phyloP scores from a whole-genome alignment of 805 yeast genomes.

The Phaffomyces antillensis region DNA sequence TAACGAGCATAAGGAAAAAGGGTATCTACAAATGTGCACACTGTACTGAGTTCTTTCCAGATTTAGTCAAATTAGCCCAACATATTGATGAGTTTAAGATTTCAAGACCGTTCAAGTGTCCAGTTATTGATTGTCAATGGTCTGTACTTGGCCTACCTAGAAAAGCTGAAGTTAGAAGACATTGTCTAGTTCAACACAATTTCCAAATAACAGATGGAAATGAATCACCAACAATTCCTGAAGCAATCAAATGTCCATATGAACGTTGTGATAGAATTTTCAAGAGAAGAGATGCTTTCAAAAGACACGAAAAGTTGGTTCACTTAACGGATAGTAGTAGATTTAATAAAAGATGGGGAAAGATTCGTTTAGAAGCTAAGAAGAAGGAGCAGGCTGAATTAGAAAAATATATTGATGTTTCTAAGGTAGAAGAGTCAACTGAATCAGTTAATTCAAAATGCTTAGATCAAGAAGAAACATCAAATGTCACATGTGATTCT shows the following conservation, averaged over 20 bases:
- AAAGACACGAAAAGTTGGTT: constrained; percentile 45
- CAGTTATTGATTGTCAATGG: constrained; percentile 41
- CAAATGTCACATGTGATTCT: too few species aligned
- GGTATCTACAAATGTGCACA: constrained; percentile 42
- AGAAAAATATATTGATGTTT: not conserved
- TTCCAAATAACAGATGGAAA: constrained; percentile 2
- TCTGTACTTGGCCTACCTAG: constrained; percentile 41
- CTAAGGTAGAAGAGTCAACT: not conserved
- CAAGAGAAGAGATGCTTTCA: constrained; percentile 45
- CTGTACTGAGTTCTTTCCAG: constrained; percentile 34
- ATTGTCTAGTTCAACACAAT: constrained; percentile 40
- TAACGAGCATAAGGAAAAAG: constrained; percentile 30
- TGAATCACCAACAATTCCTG: not conserved
- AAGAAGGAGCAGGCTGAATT: not conserved
- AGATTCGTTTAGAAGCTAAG: not conserved
- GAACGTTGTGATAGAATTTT: constrained; percentile 40
- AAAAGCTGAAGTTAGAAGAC: constrained; percentile 42
- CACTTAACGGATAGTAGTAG: constrained; percentile 36
- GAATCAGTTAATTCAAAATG: not conserved
- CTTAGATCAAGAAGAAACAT: not conserved
- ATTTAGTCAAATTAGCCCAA: constrained; percentile 30
- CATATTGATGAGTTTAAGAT: constrained; percentile 38
- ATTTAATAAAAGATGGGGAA: constrained; percentile 29
- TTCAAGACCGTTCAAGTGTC: constrained; percentile 37
- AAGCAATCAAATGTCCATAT: constrained; percentile 22